Evolutionary conservation across 331 rosid species (phyloP).

Genomic region (Pyrus hybrid): DNA sequence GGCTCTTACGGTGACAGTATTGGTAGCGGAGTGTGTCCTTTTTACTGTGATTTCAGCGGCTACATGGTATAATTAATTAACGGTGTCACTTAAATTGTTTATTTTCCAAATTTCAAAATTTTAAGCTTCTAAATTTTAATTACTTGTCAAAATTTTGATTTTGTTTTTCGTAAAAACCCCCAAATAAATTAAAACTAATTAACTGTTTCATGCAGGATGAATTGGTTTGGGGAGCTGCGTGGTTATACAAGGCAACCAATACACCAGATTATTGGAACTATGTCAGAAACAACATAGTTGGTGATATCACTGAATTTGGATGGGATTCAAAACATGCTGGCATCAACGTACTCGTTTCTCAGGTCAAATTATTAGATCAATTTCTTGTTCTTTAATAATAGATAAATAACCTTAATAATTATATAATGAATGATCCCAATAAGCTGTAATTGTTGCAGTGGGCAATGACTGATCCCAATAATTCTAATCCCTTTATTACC

Average conservation of each 20-base stretch:
- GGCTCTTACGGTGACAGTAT: conserved; percentile 39
- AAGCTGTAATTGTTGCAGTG: conserved; percentile 14
- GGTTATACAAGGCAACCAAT: conserved; percentile 52
- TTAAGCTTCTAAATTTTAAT: no score
- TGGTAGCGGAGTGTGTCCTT: conserved; percentile 38
- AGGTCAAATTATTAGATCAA: no score
- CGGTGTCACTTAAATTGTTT: no score
- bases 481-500: conserved; percentile 16
- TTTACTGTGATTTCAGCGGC: conserved; percentile 42
- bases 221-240: conserved; percentile 61
- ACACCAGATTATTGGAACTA: conserved; percentile 25
- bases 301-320: neutral
- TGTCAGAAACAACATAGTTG: conserved; percentile 19
- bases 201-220: conserved; percentile 35
- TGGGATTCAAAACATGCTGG: no score
- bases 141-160: no score
- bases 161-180: no score
- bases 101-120: no score
- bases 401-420: no score
- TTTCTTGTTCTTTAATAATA: no score
- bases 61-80: conserved; percentile 28
- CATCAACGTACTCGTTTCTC: no score
- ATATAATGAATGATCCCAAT: no score
- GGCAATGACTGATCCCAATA: conserved; percentile 1
- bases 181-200: no score